These are phyloP conservation scores for Euphorbia celastroides DNA, from an alignment of 441 rosid species.

Conservation along the genomic window DNA sequence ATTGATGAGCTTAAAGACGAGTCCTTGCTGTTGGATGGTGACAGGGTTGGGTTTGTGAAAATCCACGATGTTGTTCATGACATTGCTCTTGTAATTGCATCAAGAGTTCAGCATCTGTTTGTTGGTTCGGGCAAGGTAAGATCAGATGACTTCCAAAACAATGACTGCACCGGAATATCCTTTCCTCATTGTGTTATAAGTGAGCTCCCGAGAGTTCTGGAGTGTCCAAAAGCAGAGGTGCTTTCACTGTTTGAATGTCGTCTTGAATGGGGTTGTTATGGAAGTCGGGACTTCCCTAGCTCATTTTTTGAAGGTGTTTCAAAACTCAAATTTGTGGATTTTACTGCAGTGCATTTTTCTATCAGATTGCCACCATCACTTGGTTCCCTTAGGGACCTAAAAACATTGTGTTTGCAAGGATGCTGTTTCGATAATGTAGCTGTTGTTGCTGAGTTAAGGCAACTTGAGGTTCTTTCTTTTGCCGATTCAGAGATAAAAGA, in stretches of 20 bases:
- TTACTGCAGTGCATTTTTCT: not conserved
- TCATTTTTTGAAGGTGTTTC: constrained; percentile 9
- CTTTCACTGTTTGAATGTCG: not conserved
- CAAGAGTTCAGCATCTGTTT: not conserved
- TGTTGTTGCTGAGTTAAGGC: constrained; percentile 16
- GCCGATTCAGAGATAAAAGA: not conserved
- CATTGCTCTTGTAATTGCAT: not conserved
- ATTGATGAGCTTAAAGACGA: not conserved
- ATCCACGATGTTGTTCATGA: constrained; percentile 9
- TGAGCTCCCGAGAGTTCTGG: constrained; percentile 12
- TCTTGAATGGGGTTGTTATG: not conserved
- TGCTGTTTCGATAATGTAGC: constrained; percentile 8
- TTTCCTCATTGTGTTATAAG: not conserved
- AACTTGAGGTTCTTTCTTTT: constrained; percentile 17
- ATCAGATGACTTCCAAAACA: not conserved
- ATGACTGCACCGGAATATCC: not conserved
- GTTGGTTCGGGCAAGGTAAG: not conserved
- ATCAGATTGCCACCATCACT: constrained; percentile 17
- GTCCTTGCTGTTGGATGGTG: not conserved
- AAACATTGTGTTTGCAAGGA: constrained; percentile 13
- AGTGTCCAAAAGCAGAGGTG: not conserved
- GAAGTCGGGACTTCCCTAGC: constrained; percentile 1
- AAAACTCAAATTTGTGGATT: constrained; percentile 17
- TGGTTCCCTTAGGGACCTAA: constrained; percentile 3
- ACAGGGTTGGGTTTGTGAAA: not conserved